A percentile compares a stretch with the other conserved stretches of the same genome.
Evolutionary conservation across 257 asterid species (phyloP).

Genomic region (Apocynum venetum): DNA sequence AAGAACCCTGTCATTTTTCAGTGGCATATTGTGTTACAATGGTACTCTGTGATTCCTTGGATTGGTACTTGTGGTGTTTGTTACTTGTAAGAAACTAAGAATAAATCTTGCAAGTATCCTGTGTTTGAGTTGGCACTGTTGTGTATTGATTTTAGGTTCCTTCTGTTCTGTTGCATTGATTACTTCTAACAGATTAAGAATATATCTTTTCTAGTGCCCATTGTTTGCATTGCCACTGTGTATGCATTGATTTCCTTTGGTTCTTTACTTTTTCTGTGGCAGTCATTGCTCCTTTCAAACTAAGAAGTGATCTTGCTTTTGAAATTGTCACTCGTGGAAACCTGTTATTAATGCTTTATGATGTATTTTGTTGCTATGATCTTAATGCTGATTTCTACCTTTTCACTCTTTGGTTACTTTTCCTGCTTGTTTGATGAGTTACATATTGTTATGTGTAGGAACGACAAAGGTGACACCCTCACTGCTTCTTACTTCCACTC

Average conservation of each 20-base stretch:
- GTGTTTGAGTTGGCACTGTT: not conserved
- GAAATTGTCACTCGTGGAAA: not conserved
- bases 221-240: not conserved
- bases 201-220: not conserved
- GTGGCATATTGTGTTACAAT: not conserved
- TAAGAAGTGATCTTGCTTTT: not conserved
- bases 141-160: not conserved
- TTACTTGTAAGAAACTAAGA: not conserved
- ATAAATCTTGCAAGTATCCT: constrained; percentile 50
- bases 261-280: not conserved
- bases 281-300: not conserved
- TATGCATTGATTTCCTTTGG: not conserved
- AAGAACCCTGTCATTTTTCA: constrained; percentile 27
- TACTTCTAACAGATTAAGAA: not conserved
- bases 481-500: constrained; percentile 84
- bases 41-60: too few species aligned
- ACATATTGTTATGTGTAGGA: constrained; percentile 42
- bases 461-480: constrained; percentile 63
- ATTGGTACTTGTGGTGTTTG: too few species aligned
- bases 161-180: not conserved
- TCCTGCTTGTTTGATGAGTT: not conserved
- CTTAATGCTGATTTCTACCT: not conserved
- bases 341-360: not conserved
- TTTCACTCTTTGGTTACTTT: not conserved
- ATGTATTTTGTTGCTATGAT: not conserved